Conservation (phyloP, 2,329 filamentous ascomycete genomes). For the Arachnomyces sp. region DNA sequence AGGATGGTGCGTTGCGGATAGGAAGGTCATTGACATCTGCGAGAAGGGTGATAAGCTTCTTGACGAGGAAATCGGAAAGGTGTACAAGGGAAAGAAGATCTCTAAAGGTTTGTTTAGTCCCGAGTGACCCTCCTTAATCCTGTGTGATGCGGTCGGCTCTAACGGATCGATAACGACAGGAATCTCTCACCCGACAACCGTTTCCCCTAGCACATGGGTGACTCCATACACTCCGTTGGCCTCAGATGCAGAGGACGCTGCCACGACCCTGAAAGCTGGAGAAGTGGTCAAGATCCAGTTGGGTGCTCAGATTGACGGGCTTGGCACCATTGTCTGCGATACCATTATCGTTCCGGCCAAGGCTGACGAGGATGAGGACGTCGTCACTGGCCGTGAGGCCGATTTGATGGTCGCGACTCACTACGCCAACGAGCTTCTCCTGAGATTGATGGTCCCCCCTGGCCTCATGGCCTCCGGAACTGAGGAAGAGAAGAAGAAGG, state of each 20-base stretch:
- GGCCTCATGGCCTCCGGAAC: conserved; percentile 73
- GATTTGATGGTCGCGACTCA: conserved; percentile 85
- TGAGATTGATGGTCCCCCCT: conserved; percentile 86
- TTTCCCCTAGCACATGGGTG: conserved; percentile 88
- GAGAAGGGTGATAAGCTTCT: conserved; percentile 92
- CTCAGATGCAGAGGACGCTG: conserved; percentile 78
- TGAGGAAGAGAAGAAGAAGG: conserved; percentile 94
- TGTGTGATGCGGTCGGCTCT: conserved; percentile 9
- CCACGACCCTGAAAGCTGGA: conserved; percentile 67
- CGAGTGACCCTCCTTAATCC: neutral
- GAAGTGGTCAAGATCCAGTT: conserved; percentile 97
- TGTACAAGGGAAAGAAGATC: conserved; percentile 98
- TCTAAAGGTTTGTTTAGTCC: conserved; percentile 60
- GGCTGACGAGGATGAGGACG: conserved; percentile 53
- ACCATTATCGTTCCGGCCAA: conserved; percentile 66
- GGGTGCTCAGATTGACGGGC: conserved; percentile 97
- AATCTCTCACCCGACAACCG: conserved; percentile 86
- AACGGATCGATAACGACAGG: conserved; percentile 43
- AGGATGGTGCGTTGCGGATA: conserved; percentile 70
- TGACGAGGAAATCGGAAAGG: conserved; percentile 87
- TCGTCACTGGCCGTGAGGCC: conserved; percentile 66
- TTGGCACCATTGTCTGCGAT: conserved; percentile 92
- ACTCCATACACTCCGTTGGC: conserved; percentile 93
- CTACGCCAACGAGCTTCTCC: conserved; percentile 90
- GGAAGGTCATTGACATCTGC: conserved; percentile 90